Evolutionary conservation across 2,329 filamentous ascomycete genomes (phyloP).

Genomic region (Fusarium chlamydosporum): DNA sequence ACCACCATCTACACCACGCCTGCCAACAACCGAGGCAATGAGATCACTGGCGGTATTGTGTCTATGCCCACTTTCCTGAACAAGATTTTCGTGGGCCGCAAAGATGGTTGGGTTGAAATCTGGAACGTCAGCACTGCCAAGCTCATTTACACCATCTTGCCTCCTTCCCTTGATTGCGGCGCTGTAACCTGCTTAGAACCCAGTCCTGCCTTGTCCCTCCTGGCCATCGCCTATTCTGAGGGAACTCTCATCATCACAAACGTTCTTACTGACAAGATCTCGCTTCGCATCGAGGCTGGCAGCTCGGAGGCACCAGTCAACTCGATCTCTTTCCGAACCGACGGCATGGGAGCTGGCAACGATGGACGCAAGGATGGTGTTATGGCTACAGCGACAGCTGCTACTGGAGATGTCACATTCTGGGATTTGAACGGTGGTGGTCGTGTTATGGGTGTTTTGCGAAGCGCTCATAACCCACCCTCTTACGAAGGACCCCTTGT

Average conservation of each 20-base stretch:
- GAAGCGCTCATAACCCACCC: slow-evolving; percentile 88
- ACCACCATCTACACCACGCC: slow-evolving; percentile 79
- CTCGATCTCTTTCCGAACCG: slow-evolving; percentile 90
- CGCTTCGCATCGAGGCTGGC: slow-evolving; percentile 78
- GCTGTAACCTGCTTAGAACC: slow-evolving; percentile 90
- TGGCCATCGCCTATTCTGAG: slow-evolving; percentile 88
- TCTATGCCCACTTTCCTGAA: slow-evolving; percentile 97
- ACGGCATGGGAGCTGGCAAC: slow-evolving; percentile 87
- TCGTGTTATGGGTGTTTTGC: slow-evolving; percentile 85
- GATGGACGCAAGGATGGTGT: slow-evolving; percentile 89
- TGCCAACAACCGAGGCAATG: slow-evolving; percentile 69
- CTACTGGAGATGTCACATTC: slow-evolving; percentile 89
- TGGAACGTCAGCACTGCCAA: slow-evolving; percentile 97
- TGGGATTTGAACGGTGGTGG: slow-evolving; percentile 96
- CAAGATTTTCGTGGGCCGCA: slow-evolving; percentile 91
- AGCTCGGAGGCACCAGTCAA: slow-evolving; percentile 76
- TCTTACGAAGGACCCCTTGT: slow-evolving; percentile 67
- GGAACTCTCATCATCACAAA: slow-evolving; percentile 87
- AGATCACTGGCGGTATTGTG: slow-evolving; percentile 82
- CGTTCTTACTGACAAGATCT: slow-evolving; percentile 79
- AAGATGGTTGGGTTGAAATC: slow-evolving; percentile 92
- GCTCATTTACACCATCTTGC: slow-evolving; percentile 89
- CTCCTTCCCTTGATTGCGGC: slow-evolving; percentile 79
- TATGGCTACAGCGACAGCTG: slow-evolving; percentile 88
- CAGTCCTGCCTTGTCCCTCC: slow-evolving; percentile 83